Percentiles rank a stretch among this genome's conserved stretches.
Evolutionary conservation across 306 rosid genomes (phyloP).

Genomic region (Castanopsis chinensis): DNA sequence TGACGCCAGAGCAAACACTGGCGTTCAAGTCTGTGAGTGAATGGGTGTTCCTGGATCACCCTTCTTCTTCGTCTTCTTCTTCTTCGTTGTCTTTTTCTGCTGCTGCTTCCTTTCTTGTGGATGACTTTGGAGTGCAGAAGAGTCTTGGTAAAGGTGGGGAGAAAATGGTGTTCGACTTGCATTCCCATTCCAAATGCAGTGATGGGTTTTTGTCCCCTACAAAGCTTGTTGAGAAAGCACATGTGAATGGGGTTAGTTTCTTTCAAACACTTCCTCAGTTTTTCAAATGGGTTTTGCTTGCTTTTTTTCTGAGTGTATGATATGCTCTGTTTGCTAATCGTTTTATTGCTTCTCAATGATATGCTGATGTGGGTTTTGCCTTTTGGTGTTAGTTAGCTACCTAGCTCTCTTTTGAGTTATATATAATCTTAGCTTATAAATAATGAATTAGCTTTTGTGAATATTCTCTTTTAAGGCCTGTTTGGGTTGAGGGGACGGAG

Average conservation of each 20-base stretch:
- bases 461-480: neutral
- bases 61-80: slow-evolving; percentile 32
- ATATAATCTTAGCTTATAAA: neutral
- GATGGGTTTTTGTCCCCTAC: slow-evolving; percentile 95
- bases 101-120: slow-evolving; percentile 58
- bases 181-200: slow-evolving; percentile 88
- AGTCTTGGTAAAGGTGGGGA: slow-evolving; percentile 59
- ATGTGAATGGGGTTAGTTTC: slow-evolving; percentile 72
- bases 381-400: neutral
- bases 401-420: too few species aligned
- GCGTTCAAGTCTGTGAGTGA: slow-evolving; percentile 80
- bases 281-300: neutral
- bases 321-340: neutral
- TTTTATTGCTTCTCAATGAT: neutral
- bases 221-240: slow-evolving; percentile 84
- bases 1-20: slow-evolving; percentile 65
- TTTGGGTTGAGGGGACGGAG: too few species aligned
- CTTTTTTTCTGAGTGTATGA: neutral
- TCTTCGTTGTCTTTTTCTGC: too few species aligned
- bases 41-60: slow-evolving; percentile 69
- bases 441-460: neutral
- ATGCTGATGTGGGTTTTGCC: neutral
- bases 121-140: slow-evolving; percentile 88
- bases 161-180: slow-evolving; percentile 75
- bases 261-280: neutral